These are phyloP conservation scores for Saccharum officinarum DNA, from an alignment of 176 grass and related monocot genomes.

Conservation along the genomic window DNA sequence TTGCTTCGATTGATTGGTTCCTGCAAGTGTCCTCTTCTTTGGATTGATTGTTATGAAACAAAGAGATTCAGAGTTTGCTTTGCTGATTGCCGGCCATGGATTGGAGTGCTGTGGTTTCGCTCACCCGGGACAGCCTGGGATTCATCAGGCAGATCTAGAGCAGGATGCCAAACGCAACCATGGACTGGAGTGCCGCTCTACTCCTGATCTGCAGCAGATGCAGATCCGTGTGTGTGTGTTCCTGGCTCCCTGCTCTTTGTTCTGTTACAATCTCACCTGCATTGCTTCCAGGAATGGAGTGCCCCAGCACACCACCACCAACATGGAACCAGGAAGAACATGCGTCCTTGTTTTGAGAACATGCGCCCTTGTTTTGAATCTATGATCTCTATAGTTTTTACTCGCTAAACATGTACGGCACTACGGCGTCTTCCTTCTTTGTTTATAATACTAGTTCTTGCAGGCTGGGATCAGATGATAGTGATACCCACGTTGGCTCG, in stretches of 20 bases:
- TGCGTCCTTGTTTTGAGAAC: background rate
- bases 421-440: background rate
- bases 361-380: background rate
- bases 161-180: background rate
- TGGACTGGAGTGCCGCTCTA: background rate
- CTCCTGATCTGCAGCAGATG: no score
- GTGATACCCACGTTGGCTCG: no score
- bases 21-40: background rate
- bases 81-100: no score
- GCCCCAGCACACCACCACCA: background rate
- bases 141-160: constrained; percentile 18
- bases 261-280: no score
- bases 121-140: background rate
- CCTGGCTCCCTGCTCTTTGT: no score
- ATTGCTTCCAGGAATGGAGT: no score
- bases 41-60: no score
- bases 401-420: background rate
- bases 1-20: background rate
- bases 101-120: background rate
- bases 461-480: background rate
- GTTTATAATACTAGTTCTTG: background rate
- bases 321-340: background rate
- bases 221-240: no score
- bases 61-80: background rate
- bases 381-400: background rate